phyloP scores from a whole-genome alignment of 371 early-diverging fungal species.

The Conidiobolus incongruus region DNA sequence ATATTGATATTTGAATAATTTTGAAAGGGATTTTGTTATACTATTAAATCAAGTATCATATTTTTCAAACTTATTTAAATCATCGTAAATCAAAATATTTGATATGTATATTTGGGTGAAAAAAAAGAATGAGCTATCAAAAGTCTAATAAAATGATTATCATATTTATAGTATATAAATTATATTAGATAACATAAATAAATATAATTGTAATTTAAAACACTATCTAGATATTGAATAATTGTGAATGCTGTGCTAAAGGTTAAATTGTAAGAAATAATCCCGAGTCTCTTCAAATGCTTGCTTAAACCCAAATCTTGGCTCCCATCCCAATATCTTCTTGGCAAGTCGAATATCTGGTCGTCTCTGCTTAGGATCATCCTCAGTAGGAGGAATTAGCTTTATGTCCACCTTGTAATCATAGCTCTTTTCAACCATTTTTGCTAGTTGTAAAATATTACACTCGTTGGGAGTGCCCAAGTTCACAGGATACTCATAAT shows the following conservation, averaged over 20 bases:
- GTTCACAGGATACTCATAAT: constrained; percentile 54
- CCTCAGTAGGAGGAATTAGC: constrained; percentile 41
- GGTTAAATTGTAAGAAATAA: constrained; percentile 26
- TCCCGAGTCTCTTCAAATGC: constrained; percentile 71
- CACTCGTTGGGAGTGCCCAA: constrained; percentile 76
- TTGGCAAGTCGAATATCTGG: constrained; percentile 60
- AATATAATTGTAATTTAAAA: not conserved
- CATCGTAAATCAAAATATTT: no score
- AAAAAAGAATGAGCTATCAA: no score
- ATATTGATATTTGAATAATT: not conserved
- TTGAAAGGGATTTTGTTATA: no score
- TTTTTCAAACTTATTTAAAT: no score
- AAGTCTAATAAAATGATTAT: no score
- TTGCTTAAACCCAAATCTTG: constrained; percentile 46
- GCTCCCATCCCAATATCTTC: constrained; percentile 45
- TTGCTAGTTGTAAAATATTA: constrained; percentile 59
- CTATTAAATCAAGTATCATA: not conserved
- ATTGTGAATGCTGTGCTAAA: not conserved
- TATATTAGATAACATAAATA: no score
- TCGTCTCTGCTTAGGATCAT: constrained; percentile 62
- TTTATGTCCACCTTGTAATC: constrained; percentile 32
- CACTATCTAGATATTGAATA: not conserved
- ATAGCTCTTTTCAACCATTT: constrained; percentile 43
- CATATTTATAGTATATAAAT: no score
- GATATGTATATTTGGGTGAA: no score